Base-by-base conservation (phyloP, 495 filamentous ascomycete species). In the Aspergillus sparsus region DNA sequence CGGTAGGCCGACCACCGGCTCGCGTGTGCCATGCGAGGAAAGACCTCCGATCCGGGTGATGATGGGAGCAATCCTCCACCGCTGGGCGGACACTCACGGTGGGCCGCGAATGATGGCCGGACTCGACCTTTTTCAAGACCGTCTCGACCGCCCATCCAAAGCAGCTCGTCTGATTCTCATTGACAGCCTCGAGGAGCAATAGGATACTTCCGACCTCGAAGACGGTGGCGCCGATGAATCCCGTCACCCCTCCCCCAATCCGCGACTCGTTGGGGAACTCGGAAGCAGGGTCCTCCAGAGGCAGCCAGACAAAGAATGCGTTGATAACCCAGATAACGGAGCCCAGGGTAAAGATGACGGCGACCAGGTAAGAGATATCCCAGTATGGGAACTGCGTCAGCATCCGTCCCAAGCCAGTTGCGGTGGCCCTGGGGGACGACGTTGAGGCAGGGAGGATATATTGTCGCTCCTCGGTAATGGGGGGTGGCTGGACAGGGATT, bases 91-190 rank as follows among this genome's bases (percentile, higher is more conserved):
- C 34, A 57, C 55, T 62, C 50, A 62, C 47, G 35, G 46, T 46
- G 5, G 16, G 11, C 5, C 35, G 57, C 21, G 21, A 27, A 1
- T 33, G 55, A 15, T 60, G 53, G 6, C 42, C 52, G 8, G 39
- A 55, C 35, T 69, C 67, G 11, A 67, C 58, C 52, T 70, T 69
- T 16, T 75, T 77, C 10, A 83, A 31, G 7, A 76, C 72, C 44
- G 73, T 75, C 55, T 86, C 81, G 16, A 89, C 41, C 0, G 88
- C 88, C 87, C 86, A 90, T 13, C 88, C 88, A 70, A 90, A 90
- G 67, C 87, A 91, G 11, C 83, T 85, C 0, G 81, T 73, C 15
- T 82, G 71, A 56, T 86, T 85, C 57, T 85, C 85, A 69, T 90
- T 89, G 5, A 90, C 75, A 9, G 87, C 87, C 66, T 92, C 89